Evolutionary conservation across 2,329 filamentous ascomycete genomes (phyloP).

Genomic region (Periconia sp.): DNA sequence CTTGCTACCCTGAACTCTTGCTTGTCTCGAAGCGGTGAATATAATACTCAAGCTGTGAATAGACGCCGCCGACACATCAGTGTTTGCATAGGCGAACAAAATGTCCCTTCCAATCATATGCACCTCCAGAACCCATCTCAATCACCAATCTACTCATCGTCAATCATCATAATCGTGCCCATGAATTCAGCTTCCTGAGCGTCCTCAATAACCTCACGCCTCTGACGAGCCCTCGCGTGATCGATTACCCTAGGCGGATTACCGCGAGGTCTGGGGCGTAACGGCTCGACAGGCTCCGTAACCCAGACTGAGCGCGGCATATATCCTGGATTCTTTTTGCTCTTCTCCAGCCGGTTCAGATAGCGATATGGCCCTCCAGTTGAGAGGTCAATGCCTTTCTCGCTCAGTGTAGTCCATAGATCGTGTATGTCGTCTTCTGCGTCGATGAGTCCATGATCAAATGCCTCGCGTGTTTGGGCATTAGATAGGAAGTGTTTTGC

Average conservation of each 20-base stretch:
- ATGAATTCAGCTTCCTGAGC: not conserved
- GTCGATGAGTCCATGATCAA: constrained; percentile 24
- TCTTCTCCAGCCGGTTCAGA: not conserved
- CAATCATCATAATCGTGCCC: not conserved
- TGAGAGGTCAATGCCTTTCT: not conserved
- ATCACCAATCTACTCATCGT: not conserved
- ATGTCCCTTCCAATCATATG: not conserved
- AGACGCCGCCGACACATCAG: not conserved
- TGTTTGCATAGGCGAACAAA: not conserved
- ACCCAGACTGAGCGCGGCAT: not conserved
- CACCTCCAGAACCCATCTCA: not conserved
- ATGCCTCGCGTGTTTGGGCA: constrained; percentile 23
- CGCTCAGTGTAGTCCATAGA: constrained; percentile 2
- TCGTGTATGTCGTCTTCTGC: constrained; percentile 26
- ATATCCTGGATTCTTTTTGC: not conserved
- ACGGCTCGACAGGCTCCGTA: not conserved
- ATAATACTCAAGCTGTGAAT: no score
- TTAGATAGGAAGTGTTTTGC: constrained; percentile 5
- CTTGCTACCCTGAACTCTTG: no score
- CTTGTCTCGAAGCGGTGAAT: no score
- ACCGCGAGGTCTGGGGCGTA: not conserved
- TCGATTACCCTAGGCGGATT: not conserved
- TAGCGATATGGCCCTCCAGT: not conserved
- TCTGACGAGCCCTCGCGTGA: not conserved
- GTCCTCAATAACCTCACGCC: not conserved